Base-by-base conservation (phyloP, 1,284 basidiomycete genomes). In the Microbotryum intermedium region DNA sequence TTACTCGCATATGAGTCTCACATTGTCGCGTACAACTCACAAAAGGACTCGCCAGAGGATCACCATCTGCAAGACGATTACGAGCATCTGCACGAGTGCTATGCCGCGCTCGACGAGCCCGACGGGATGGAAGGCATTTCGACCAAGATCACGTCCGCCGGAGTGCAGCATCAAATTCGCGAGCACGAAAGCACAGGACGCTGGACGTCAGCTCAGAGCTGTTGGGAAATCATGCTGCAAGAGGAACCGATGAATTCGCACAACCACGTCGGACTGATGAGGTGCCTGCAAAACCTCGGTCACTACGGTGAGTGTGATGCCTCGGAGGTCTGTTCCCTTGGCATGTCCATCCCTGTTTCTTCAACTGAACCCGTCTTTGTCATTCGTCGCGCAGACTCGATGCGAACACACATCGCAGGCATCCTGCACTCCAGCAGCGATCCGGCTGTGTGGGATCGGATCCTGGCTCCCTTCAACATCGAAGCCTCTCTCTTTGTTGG, bases 51-150 rank as follows among this genome's bases (percentile, higher is more conserved):
- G 66, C 75, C 79, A 1, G 74, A 77, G 23, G 74, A 77, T 51
- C 76, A 75, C 18, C 50, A 60, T 25, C 77, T 92, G 1, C 84
- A 90, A 55, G 78, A 77, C 1, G 87, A 91, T 73, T 97, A 91
- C 72, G 95, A 98, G 72, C 83, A 85, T 34, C 78, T 98, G 44
- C 95, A 99, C 72, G 85, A 95, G 73, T 95, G 98, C 65, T 99
- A 99, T 74, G 88, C 95, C 16, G 83, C 90, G 59, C 80, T 99
- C 5, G 93, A 99, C 72, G 93, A 99, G 73, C 95, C 95, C 0
- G 95, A 99, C 75, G 95, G 95, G 13, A 99, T 99, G 95, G 93
- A 97, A 76, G 95, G 95, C 0, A 83, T 98, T 28, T 97, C 95
- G 0, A 86, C 88, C 1, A 77, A 87, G 63, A 89, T 99, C 60